A percentile compares a stretch with the other conserved stretches of the same genome.
phyloP scores from a whole-genome alignment of 495 filamentous ascomycete genomes.

The Hypoxylon cercidicola region DNA sequence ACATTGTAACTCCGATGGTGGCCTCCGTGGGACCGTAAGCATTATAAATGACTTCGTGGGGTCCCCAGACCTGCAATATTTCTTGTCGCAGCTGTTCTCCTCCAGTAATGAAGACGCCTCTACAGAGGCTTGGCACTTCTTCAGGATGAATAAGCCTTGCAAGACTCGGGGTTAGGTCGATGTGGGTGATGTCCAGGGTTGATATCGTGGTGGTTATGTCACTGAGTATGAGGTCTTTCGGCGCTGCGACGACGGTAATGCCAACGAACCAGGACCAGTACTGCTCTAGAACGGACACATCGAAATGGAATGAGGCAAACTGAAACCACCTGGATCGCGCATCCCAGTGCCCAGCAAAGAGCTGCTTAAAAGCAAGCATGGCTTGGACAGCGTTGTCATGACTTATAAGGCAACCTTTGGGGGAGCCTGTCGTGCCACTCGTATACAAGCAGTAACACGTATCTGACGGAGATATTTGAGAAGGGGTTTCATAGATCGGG shows the following conservation, averaged over 20 bases:
- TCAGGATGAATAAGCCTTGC: conserved; percentile 69
- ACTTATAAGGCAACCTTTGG: conserved; percentile 80
- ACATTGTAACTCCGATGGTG: conserved; percentile 88
- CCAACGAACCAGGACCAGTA: conserved; percentile 91
- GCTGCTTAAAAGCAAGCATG: conserved; percentile 75
- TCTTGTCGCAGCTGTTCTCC: conserved; percentile 78
- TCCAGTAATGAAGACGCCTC: conserved; percentile 80
- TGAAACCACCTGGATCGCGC: conserved; percentile 78
- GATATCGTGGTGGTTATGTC: conserved; percentile 77
- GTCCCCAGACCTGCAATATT: conserved; percentile 76
- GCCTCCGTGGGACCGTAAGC: conserved; percentile 88
- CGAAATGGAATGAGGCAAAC: conserved; percentile 90
- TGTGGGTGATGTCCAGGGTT: conserved; percentile 80
- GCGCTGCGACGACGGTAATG: conserved; percentile 79
- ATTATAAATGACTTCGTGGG: conserved; percentile 73
- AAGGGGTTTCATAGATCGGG: conserved; percentile 6
- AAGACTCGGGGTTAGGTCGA: conserved; percentile 80
- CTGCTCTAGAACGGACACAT: conserved; percentile 87
- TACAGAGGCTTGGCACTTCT: conserved; percentile 73
- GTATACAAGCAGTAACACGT: conserved; percentile 81
- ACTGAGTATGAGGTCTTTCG: conserved; percentile 79
- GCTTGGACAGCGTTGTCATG: conserved; percentile 81
- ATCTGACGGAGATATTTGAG: conserved; percentile 54
- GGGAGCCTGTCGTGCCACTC: conserved; percentile 82
- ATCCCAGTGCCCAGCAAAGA: conserved; percentile 76